phyloP scores from a whole-genome alignment of 1,284 basidiomycete species.

The Singerocomus rubriflavus region DNA sequence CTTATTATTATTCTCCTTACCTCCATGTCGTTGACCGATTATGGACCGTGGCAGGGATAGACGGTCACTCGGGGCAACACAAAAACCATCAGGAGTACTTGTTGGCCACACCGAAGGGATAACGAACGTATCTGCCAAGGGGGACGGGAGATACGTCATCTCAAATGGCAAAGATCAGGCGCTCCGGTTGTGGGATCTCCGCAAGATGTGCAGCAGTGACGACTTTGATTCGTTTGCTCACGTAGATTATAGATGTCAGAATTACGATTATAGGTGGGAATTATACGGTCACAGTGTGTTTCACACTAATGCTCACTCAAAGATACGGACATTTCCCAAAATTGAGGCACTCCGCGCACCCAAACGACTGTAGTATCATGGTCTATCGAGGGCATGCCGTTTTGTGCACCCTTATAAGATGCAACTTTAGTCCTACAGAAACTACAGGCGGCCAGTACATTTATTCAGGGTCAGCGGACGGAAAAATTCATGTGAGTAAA shows the following conservation, averaged over 20 bases:
- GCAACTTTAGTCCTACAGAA: conserved; percentile 90
- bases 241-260: conserved; percentile 55
- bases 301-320: conserved; percentile 10
- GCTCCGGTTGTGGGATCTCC: conserved; percentile 89
- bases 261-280: conserved; percentile 80
- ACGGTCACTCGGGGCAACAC: conserved; percentile 76
- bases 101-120: conserved; percentile 96
- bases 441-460: conserved; percentile 93
- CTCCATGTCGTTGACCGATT: neutral
- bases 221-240: conserved; percentile 62
- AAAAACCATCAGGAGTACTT: conserved; percentile 87
- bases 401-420: conserved; percentile 91
- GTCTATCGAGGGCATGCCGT: conserved; percentile 92
- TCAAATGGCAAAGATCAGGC: conserved; percentile 99
- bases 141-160: conserved; percentile 92
- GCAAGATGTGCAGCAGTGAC: conserved; percentile 80
- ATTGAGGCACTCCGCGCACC: conserved; percentile 68
- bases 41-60: conserved; percentile 68
- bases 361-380: conserved; percentile 93
- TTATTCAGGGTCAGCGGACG: conserved; percentile 89
- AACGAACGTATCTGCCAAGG: conserved; percentile 83
- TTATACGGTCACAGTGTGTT: neutral
- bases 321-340: conserved; percentile 68
- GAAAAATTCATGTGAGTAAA: conserved; percentile 70
- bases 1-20: neutral